Conservation (phyloP, 1,139 yeast species). For the Geotrichum phurueaensis region DNA sequence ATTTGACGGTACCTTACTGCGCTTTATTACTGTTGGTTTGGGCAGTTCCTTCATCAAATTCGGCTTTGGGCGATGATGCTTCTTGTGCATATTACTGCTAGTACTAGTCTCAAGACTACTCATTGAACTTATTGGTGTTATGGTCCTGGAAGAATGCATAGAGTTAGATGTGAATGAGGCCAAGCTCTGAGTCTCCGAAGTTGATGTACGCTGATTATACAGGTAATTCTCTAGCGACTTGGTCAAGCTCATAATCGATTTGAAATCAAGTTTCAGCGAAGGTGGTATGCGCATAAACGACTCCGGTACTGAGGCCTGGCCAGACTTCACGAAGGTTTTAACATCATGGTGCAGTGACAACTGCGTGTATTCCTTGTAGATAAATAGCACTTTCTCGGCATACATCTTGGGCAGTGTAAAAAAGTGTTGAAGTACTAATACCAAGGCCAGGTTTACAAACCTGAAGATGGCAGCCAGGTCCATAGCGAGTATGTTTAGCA, state of each 20-base stretch:
- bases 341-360: slow-evolving; percentile 26
- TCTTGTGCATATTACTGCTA: neutral
- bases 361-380: slow-evolving; percentile 29
- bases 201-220: slow-evolving; percentile 8
- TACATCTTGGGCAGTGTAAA: slow-evolving; percentile 24
- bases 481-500: slow-evolving; percentile 20
- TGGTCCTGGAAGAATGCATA: neutral
- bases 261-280: slow-evolving; percentile 21
- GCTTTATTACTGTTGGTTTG: too few species aligned
- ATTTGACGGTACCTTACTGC: too few species aligned
- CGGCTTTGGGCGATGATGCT: neutral
- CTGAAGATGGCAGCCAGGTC: slow-evolving; percentile 26
- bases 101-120: neutral
- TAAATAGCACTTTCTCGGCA: slow-evolving; percentile 26
- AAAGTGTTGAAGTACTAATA: slow-evolving; percentile 25
- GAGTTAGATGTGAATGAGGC: too few species aligned
- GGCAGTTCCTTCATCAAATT: too few species aligned
- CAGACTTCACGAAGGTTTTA: slow-evolving; percentile 19
- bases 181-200: too few species aligned
- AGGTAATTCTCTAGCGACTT: slow-evolving; percentile 26
- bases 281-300: slow-evolving; percentile 23
- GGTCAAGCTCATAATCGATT: slow-evolving; percentile 22
- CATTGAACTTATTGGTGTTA: neutral
- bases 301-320: slow-evolving; percentile 20
- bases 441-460: slow-evolving; percentile 24